Conservation (phyloP, 2,329 filamentous ascomycete genomes). For the Aspergillus costaricaensis region DNA sequence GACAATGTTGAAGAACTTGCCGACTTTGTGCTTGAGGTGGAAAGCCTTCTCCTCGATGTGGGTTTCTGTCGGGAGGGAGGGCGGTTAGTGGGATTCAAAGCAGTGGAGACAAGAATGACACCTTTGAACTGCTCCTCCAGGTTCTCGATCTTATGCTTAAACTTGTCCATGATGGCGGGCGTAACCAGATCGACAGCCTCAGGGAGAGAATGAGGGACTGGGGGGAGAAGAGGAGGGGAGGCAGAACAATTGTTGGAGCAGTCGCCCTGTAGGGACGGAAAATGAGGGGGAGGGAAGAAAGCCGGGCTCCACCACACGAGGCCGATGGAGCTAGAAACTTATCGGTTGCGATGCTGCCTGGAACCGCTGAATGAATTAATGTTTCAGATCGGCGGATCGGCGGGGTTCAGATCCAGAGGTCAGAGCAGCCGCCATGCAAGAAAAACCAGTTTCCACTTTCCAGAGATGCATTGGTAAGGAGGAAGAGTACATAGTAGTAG, state of each 20-base stretch:
- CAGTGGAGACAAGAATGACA: constrained; percentile 19
- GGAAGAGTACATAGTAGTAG: not conserved
- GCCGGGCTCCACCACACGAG: not conserved
- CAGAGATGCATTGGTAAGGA: not conserved
- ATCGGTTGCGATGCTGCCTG: constrained; percentile 6
- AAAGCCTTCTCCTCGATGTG: constrained; percentile 53
- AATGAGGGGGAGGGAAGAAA: not conserved
- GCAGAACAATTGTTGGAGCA: not conserved
- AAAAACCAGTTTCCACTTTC: not conserved
- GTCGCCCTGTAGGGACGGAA: not conserved
- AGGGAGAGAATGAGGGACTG: not conserved
- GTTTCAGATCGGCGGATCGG: constrained; percentile 7
- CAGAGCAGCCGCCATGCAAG: not conserved
- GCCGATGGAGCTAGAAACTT: not conserved
- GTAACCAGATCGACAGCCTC: not conserved
- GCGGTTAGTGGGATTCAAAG: constrained; percentile 3
- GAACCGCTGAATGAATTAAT: not conserved
- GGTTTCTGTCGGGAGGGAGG: constrained; percentile 28
- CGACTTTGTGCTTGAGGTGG: constrained; percentile 63
- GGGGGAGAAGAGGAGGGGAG: not conserved
- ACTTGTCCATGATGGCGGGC: constrained; percentile 26
- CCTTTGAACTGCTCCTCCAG: constrained; percentile 33
- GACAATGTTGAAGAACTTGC: constrained; percentile 68
- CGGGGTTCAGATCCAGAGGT: not conserved
- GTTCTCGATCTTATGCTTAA: constrained; percentile 29